Base-by-base conservation (phyloP, 495 filamentous ascomycete species). In the Lophiostoma macrostomum region DNA sequence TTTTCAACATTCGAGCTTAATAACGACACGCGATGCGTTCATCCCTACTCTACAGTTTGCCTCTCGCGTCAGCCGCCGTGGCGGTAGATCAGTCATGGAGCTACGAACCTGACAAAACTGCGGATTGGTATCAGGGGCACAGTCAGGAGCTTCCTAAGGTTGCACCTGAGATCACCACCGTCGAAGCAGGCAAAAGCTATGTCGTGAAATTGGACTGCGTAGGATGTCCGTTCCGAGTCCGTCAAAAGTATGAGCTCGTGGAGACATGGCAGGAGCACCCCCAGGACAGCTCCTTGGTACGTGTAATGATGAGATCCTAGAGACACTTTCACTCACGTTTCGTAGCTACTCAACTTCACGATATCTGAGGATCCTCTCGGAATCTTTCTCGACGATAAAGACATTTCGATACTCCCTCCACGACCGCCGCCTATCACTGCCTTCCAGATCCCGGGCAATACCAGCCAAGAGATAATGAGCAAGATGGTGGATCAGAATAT, bases 301-400 rank as follows among this genome's bases (percentile, higher is more conserved):
- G 44, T 37, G 31, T 38, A 19, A 11, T 22, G 8, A 27, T 29
- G n/a, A n/a, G n/a, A n/a, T n/a, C n/a, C n/a, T n/a, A n/a, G n/a
- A n/a, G n/a, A n/a, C n/a, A n/a, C n/a, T n/a, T n/a, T n/a, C n/a
- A n/a, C n/a, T n/a, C n/a, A n/a, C n/a, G n/a, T n/a, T n/a, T n/a
- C 10, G 7, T 20, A 60, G 50, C 31, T 55, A 7, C 38, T 60
- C 30, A 60, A 60, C 24, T 55, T 60, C 39, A 55, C 57, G 3
- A 39, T 60, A 6, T 44, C 43, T 24, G 49, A 30, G 11, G 6
- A 30, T 20, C 8, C 20, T n/a, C 25, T 16, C 13, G 14, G 16
- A 25, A 50, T 60, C 13, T 35, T 50, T 35, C 43, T 60, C 38
- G 50, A 60, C 24, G 56, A 50, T 28, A 37, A 38, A 16, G 34